Conservation (phyloP, 495 filamentous ascomycete species). For the Darksidea phi region DNA sequence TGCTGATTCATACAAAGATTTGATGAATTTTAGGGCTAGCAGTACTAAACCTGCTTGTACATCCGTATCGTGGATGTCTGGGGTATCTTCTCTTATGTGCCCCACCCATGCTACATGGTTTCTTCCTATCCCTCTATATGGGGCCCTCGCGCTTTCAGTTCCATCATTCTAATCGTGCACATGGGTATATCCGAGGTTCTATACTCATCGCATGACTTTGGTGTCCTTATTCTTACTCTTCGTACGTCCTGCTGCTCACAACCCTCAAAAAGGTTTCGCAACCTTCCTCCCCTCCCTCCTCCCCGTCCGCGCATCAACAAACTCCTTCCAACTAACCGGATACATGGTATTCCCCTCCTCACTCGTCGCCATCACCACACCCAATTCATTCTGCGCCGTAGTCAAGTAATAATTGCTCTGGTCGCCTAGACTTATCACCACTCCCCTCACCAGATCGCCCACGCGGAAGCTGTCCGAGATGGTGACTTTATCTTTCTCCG, state of each 20-base stretch:
- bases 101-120: no score
- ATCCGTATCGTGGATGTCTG: no score
- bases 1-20: no score
- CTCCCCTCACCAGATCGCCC: conserved; percentile 86
- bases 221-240: neutral
- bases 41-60: no score
- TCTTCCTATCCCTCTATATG: no score
- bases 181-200: neutral
- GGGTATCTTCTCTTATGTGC: no score
- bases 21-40: no score
- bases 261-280: conserved; percentile 77
- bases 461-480: conserved; percentile 89
- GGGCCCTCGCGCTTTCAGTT: no score
- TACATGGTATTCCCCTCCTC: conserved; percentile 86
- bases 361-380: conserved; percentile 90
- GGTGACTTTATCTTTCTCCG: conserved; percentile 92
- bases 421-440: conserved; percentile 83
- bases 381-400: conserved; percentile 85
- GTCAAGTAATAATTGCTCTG: conserved; percentile 90
- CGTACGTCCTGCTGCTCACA: neutral
- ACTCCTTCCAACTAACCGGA: conserved; percentile 93
- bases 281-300: conserved; percentile 81
- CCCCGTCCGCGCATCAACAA: conserved; percentile 79
- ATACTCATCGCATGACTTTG: neutral
- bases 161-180: no score